These are phyloP conservation scores for Clarireedia monteithiana DNA, from an alignment of 2,329 filamentous ascomycete species.

Conservation along the genomic window DNA sequence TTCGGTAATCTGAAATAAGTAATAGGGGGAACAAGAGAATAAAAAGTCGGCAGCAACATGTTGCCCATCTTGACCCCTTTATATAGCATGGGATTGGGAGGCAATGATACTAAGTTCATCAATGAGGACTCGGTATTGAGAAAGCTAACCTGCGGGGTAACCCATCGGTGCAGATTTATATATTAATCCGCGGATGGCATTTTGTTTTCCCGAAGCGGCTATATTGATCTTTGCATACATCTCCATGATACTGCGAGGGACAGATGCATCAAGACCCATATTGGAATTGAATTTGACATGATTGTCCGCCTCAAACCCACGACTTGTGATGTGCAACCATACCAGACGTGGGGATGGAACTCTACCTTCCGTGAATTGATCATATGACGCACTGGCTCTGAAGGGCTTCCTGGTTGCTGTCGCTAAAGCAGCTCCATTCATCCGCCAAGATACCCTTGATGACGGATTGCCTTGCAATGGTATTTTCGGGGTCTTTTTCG, in stretches of 20 bases:
- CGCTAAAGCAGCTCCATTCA: too few relatives aligned
- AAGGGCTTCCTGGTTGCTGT: too few relatives aligned
- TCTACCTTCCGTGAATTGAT: not conserved
- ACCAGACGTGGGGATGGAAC: not conserved
- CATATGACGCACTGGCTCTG: too few relatives aligned
- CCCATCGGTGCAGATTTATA: not conserved
- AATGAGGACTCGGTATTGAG: too few relatives aligned
- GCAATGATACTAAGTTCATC: too few relatives aligned
- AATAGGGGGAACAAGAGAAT: not conserved
- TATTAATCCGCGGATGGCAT: not conserved
- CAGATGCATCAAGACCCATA: not conserved
- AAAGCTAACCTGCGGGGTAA: constrained; percentile 5
- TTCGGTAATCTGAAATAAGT: not conserved
- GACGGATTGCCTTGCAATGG: too few relatives aligned
- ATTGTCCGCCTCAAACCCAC: not conserved
- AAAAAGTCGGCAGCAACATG: not conserved
- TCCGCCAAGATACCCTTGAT: too few relatives aligned
- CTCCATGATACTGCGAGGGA: not conserved
- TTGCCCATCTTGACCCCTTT: not conserved
- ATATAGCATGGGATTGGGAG: too few relatives aligned
- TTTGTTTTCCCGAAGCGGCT: constrained; percentile 7
- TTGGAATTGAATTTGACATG: too few relatives aligned
- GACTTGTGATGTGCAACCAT: too few relatives aligned
- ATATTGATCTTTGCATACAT: not conserved
- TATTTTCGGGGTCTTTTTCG: too few relatives aligned